Evolutionary conservation across 805 yeast genomes (phyloP).

Genomic region (Komagataella ulmi): DNA sequence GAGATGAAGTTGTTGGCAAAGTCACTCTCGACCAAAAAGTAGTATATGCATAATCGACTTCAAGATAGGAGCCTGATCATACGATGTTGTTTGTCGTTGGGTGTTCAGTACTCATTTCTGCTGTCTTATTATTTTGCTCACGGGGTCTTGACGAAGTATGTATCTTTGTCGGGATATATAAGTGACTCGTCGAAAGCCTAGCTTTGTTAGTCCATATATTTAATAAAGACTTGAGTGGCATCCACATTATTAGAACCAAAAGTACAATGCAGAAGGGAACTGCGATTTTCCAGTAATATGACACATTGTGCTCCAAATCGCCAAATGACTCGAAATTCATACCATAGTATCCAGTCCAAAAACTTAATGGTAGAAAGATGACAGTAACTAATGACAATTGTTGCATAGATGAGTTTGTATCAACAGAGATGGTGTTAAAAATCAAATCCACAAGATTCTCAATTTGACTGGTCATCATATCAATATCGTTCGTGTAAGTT

Average conservation of each 20-base stretch:
- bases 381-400: slow-evolving; percentile 43
- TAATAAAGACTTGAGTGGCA: not conserved
- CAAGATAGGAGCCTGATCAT: not conserved
- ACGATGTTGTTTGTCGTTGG: not conserved
- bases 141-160: not conserved
- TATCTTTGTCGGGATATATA: not conserved
- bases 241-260: slow-evolving; percentile 21
- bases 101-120: not conserved
- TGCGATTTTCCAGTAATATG: slow-evolving; percentile 35
- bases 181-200: not conserved
- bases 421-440: slow-evolving; percentile 44
- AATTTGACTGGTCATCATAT: slow-evolving; percentile 37
- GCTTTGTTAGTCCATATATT: not conserved
- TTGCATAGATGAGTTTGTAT: slow-evolving; percentile 40
- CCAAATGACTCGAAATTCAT: slow-evolving; percentile 36
- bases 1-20: not conserved
- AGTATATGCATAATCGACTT: not conserved
- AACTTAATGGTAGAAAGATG: slow-evolving; percentile 42
- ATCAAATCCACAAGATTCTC: slow-evolving; percentile 36
- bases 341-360: slow-evolving; percentile 50
- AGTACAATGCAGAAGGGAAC: slow-evolving; percentile 24
- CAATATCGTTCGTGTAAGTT: slow-evolving; percentile 38
- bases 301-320: slow-evolving; percentile 22
- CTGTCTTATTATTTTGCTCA: not conserved
- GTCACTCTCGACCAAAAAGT: not conserved